A percentile compares a stretch with the other conserved stretches of the same genome.
These are phyloP conservation scores for Forsythia suspensa DNA, from an alignment of 257 asterid genomes.

Conservation along the genomic window DNA sequence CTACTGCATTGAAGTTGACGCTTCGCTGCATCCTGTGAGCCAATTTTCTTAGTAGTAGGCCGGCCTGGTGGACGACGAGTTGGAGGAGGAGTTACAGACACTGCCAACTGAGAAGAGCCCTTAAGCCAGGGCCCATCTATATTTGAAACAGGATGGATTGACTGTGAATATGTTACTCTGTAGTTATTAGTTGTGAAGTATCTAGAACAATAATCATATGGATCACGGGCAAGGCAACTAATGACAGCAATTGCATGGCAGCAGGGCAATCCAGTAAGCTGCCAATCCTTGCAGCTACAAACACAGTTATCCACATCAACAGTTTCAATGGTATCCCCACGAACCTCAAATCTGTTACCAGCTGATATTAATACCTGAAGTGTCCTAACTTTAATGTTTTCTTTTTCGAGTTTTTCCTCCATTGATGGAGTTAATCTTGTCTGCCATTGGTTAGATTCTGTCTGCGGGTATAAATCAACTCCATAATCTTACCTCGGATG, in stretches of 20 bases:
- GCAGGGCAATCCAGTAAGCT: slow-evolving; percentile 82
- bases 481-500: slow-evolving; percentile 44
- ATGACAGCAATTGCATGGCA: slow-evolving; percentile 80
- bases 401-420: slow-evolving; percentile 79
- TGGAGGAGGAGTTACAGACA: slow-evolving; percentile 75
- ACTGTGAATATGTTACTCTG: slow-evolving; percentile 69
- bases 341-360: slow-evolving; percentile 67
- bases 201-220: slow-evolving; percentile 68
- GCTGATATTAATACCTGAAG: slow-evolving; percentile 45
- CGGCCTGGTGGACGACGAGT: slow-evolving; percentile 96
- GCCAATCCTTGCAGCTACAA: slow-evolving; percentile 82
- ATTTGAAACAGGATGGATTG: slow-evolving; percentile 58
- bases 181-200: slow-evolving; percentile 68
- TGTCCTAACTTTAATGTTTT: slow-evolving; percentile 48
- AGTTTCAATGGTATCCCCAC: slow-evolving; percentile 64
- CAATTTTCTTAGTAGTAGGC: slow-evolving; percentile 70
- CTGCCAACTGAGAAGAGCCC: slow-evolving; percentile 42
- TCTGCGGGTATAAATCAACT: slow-evolving; percentile 34
- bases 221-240: slow-evolving; percentile 48
- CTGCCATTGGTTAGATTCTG: slow-evolving; percentile 65
- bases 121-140: slow-evolving; percentile 46
- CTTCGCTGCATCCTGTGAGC: slow-evolving; percentile 62
- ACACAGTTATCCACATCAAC: slow-evolving; percentile 68
- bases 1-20: slow-evolving; percentile 89
- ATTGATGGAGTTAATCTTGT: slow-evolving; percentile 74